These are phyloP conservation scores for Penicillium thymicola DNA, from an alignment of 2,329 filamentous ascomycete genomes.

Conservation along the genomic window DNA sequence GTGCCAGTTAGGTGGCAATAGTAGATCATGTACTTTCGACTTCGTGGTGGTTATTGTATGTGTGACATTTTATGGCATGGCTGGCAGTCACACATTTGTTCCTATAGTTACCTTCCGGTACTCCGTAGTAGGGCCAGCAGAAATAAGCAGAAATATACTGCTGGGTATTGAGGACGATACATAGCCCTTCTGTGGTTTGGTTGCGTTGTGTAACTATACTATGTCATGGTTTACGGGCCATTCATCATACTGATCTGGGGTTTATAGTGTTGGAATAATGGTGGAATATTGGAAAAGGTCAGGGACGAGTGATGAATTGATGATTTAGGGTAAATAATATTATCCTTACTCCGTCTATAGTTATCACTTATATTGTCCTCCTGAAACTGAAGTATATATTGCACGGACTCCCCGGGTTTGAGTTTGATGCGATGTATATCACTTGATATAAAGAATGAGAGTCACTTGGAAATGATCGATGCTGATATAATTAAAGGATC, in stretches of 20 bases:
- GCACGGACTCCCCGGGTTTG: background rate
- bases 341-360: too few relatives aligned
- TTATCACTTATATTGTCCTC: background rate
- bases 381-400: background rate
- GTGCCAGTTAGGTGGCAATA: background rate
- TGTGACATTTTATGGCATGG: background rate
- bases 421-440: background rate
- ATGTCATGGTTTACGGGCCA: background rate
- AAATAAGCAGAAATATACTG: background rate
- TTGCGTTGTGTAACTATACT: background rate
- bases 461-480: background rate
- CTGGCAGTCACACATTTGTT: background rate
- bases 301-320: background rate
- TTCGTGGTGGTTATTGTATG: background rate
- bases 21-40: background rate
- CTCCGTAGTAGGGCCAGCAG: background rate
- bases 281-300: background rate
- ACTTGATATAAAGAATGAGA: background rate
- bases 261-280: background rate
- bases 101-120: background rate
- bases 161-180: background rate
- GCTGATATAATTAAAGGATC: background rate
- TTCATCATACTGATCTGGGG: background rate
- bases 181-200: background rate
- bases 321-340: background rate